Conservation (phyloP, 257 asterid species). For the Lavandula angustifolia region DNA sequence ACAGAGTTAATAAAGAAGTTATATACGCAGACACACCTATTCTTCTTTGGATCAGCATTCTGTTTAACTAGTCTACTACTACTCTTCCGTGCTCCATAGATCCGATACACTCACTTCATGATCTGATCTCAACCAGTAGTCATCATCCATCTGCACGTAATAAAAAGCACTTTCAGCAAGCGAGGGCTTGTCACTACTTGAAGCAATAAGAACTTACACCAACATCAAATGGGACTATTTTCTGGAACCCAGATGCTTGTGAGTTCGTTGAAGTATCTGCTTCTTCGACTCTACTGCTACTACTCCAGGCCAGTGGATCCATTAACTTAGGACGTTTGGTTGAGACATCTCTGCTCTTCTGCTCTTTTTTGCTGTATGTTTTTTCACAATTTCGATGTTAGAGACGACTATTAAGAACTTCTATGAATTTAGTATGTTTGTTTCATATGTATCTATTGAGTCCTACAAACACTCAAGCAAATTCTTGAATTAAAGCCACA, state of each 20-base stretch:
- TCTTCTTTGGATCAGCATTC: slow-evolving; percentile 16
- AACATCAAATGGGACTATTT: slow-evolving; percentile 54
- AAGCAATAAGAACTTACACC: slow-evolving; percentile 52
- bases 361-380: slow-evolving; percentile 48
- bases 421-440: no score
- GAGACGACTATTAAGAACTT: no score
- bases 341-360: slow-evolving; percentile 37
- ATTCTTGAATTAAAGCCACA: not conserved
- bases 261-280: slow-evolving; percentile 37
- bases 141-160: slow-evolving; percentile 56
- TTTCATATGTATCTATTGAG: no score
- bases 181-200: not conserved
- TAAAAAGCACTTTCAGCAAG: not conserved
- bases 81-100: slow-evolving; percentile 58
- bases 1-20: slow-evolving; percentile 12
- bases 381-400: slow-evolving; percentile 23
- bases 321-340: slow-evolving; percentile 40
- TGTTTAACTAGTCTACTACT: slow-evolving; percentile 21
- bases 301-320: slow-evolving; percentile 37
- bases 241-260: slow-evolving; percentile 44
- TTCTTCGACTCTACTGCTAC: slow-evolving; percentile 34
- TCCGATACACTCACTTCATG: slow-evolving; percentile 45
- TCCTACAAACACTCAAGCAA: no score
- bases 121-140: slow-evolving; percentile 75
- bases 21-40: slow-evolving; percentile 30